These are phyloP conservation scores for Lactarius trivialis DNA, from an alignment of 768 basidiomycete species.

Conservation along the genomic window DNA sequence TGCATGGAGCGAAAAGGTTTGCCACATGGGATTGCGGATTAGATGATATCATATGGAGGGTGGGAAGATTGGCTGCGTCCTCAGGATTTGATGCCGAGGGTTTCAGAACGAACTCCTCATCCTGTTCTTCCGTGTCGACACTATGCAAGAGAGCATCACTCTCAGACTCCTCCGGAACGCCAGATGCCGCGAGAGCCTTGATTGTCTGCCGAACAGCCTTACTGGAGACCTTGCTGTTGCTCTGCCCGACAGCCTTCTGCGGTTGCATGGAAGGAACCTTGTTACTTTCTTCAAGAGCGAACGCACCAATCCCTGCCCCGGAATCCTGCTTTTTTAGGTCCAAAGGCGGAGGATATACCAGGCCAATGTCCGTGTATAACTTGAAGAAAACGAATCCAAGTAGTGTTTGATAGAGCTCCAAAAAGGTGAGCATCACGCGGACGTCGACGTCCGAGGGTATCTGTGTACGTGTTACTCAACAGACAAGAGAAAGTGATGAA, in stretches of 20 bases:
- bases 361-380: constrained; percentile 89
- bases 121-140: constrained; percentile 29
- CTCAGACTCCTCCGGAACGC: constrained; percentile 29
- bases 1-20: constrained; percentile 77
- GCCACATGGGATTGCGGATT: constrained; percentile 50
- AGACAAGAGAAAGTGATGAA: constrained; percentile 2
- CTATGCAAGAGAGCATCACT: constrained; percentile 28
- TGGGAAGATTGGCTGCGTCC: constrained; percentile 48
- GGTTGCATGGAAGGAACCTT: constrained; percentile 23
- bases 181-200: constrained; percentile 39
- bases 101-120: constrained; percentile 65
- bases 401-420: constrained; percentile 95
- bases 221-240: constrained; percentile 43
- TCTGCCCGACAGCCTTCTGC: constrained; percentile 29
- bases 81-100: constrained; percentile 47
- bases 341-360: constrained; percentile 92
- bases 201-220: constrained; percentile 60
- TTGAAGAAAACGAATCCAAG: constrained; percentile 96
- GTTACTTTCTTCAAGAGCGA: constrained; percentile 57
- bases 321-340: constrained; percentile 77
- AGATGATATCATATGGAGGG: constrained; percentile 57
- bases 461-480: constrained; percentile 35
- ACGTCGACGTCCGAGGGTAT: constrained; percentile 94
- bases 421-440: constrained; percentile 95
- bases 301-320: constrained; percentile 84